A percentile compares a stretch with the other conserved stretches of the same genome.
Conservation (phyloP, 2,329 filamentous ascomycete genomes). For the Hymenoscyphus albidus region DNA sequence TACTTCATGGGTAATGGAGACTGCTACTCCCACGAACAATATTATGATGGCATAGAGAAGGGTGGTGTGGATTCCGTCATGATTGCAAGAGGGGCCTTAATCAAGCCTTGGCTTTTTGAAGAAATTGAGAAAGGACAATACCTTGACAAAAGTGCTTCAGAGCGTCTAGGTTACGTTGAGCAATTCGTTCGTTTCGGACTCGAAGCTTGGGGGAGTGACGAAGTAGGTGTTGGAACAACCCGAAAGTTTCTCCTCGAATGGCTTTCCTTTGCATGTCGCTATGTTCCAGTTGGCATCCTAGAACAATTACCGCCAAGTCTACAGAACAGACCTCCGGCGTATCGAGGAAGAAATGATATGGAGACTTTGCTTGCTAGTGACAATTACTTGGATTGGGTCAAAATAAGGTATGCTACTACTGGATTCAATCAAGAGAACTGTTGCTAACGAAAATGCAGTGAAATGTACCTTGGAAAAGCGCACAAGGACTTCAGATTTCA, state of each 20-base stretch:
- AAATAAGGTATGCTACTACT: conserved; percentile 72
- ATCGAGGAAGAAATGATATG: conserved; percentile 78
- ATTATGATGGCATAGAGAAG: conserved; percentile 71
- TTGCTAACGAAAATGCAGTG: conserved; percentile 49
- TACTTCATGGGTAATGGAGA: conserved; percentile 97
- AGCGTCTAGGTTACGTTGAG: conserved; percentile 81
- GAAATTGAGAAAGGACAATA: conserved; percentile 91
- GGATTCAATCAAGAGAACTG: not conserved
- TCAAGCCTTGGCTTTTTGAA: conserved; percentile 98
- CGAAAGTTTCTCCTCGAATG: conserved; percentile 91
- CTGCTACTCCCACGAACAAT: conserved; percentile 89
- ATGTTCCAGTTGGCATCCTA: conserved; percentile 83
- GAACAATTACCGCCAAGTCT: conserved; percentile 84
- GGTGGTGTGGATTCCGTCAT: conserved; percentile 89
- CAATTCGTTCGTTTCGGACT: conserved; percentile 88
- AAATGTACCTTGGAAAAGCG: conserved; percentile 94
- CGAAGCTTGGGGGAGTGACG: conserved; percentile 93
- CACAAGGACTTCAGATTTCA: conserved; percentile 90
- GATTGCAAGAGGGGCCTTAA: conserved; percentile 91
- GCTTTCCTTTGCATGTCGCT: conserved; percentile 88
- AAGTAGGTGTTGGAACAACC: conserved; percentile 87
- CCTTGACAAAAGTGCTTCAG: conserved; percentile 86
- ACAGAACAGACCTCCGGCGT: conserved; percentile 84
- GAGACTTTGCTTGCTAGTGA: conserved; percentile 89
- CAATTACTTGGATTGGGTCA: conserved; percentile 98